phyloP scores from a whole-genome alignment of 2,329 filamentous ascomycete genomes.

The Thielaviopsis punctulata region DNA sequence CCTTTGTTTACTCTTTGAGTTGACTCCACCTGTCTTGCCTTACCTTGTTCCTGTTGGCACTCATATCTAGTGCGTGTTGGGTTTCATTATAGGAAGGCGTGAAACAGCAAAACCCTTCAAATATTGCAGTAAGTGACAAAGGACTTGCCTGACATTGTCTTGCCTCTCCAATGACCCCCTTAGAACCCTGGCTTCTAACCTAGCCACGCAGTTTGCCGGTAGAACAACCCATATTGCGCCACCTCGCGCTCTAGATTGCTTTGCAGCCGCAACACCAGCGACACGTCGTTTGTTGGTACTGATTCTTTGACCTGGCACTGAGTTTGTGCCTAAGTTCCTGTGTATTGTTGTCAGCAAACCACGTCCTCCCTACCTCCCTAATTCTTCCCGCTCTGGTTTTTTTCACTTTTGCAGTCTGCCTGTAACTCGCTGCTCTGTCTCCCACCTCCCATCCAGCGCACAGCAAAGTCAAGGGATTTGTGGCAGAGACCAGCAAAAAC shows the following conservation, averaged over 20 bases:
- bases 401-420: neutral
- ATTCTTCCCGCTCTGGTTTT: neutral
- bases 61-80: neutral
- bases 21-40: neutral
- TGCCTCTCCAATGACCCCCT: neutral
- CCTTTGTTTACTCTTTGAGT: neutral
- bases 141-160: neutral
- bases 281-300: too few relatives aligned
- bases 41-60: neutral
- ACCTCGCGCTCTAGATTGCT: too few relatives aligned
- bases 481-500: neutral
- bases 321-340: neutral
- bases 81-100: neutral
- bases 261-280: too few relatives aligned
- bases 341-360: neutral
- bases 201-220: neutral
- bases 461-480: neutral
- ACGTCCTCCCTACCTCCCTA: neutral
- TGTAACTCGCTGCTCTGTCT: neutral
- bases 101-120: neutral
- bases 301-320: neutral
- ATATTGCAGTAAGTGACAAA: neutral
- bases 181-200: neutral
- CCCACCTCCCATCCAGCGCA: neutral
- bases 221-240: neutral